Evolutionary conservation across 2,329 filamentous ascomycete genomes (phyloP), one percentile per base, ranked within the genome.

Genomic region (Calonectria leucothoes): DNA sequence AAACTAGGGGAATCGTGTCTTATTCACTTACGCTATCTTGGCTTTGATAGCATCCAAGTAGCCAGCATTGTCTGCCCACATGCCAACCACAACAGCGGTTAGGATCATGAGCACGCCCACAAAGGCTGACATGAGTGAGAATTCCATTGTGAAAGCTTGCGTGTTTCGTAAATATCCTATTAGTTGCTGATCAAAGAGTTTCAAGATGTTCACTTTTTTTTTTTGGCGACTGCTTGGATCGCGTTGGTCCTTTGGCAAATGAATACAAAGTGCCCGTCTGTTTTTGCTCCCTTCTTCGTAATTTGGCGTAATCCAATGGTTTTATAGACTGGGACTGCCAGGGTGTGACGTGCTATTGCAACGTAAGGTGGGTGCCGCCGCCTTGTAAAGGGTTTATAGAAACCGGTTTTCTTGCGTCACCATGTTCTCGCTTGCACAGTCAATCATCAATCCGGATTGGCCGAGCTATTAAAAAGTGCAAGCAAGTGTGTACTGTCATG

Each of bases 11-110:
- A n/a, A 51, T 6, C 17, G 20, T 37, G 20, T 70, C 10, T 52
- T 20, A 55, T 33, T 59, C 23, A 55, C 70, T 72, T 69, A 72
- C 70, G 66, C 59, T n/a, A 70, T 66, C 31, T 59, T 49, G 14
- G 51, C 66, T 27, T 70, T 69, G 15, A 66, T 51, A 23, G 39
- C 59, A 49, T 70, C 70, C 10, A 72, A 52, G 39, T 49, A n/a
- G 14, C 70, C 70, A 8, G 59, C 25, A 15, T 66, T 55, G 49
- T 72, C 42, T n/a, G 70, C 66, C 57, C 39, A 70, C 33, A 39
- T 31, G 49, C 59, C 51, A 42, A n/a, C 70, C 17, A 67, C 70
- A 48, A n/a, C 66, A 25, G 42, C 39, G 35, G 25, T 48, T 12
- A 59, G 45, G 6, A 69, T 33, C 31, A 72, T n/a, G 23, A 63